Percentiles rank a stretch among this genome's conserved stretches.
Conservation (phyloP, 2,329 filamentous ascomycete species). For the Periconia digitata region DNA sequence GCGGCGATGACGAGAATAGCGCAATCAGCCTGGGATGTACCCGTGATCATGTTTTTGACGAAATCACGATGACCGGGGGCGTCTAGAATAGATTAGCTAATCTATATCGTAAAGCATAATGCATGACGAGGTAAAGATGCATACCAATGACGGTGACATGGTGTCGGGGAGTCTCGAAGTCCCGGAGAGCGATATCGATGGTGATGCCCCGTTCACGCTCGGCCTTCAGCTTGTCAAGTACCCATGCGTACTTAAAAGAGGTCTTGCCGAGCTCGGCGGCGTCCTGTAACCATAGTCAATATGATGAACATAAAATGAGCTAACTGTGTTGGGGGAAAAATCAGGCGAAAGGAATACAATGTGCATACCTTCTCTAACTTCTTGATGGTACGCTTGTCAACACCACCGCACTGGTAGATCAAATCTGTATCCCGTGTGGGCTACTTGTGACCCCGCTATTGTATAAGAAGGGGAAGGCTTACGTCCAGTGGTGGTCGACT, state of each 20-base stretch:
- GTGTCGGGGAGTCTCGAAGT: slow-evolving; percentile 99
- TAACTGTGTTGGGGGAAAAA: slow-evolving; percentile 10
- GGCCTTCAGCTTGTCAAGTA: slow-evolving; percentile 99
- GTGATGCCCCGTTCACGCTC: slow-evolving; percentile 99
- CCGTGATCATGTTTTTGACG: slow-evolving; percentile 99
- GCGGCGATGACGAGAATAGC: slow-evolving; percentile 99
- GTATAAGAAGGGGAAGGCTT: slow-evolving; percentile 52
- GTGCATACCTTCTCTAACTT: slow-evolving; percentile 99
- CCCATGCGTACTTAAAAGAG: slow-evolving; percentile 99
- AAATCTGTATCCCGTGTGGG: slow-evolving; percentile 66
- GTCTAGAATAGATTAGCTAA: slow-evolving; percentile 46
- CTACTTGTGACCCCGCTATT: slow-evolving; percentile 26
- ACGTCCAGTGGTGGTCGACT: slow-evolving; percentile 90
- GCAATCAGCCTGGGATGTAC: slow-evolving; percentile 99
- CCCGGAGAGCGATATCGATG: slow-evolving; percentile 99
- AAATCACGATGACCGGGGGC: slow-evolving; percentile 99
- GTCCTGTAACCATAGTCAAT: slow-evolving; percentile 66
- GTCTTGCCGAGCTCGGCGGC: slow-evolving; percentile 99
- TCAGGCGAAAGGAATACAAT: slow-evolving; percentile 27
- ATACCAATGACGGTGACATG: slow-evolving; percentile 98
- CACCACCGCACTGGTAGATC: slow-evolving; percentile 99
- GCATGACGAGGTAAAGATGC: no score
- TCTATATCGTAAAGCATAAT: no score
- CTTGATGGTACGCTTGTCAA: slow-evolving; percentile 99
- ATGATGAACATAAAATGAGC: slow-evolving; percentile 27